A percentile compares a stretch with the other conserved stretches of the same genome.
Evolutionary conservation across 352 stramenopile genomes (phyloP).

Genomic region (Phytopythium sindhum): DNA sequence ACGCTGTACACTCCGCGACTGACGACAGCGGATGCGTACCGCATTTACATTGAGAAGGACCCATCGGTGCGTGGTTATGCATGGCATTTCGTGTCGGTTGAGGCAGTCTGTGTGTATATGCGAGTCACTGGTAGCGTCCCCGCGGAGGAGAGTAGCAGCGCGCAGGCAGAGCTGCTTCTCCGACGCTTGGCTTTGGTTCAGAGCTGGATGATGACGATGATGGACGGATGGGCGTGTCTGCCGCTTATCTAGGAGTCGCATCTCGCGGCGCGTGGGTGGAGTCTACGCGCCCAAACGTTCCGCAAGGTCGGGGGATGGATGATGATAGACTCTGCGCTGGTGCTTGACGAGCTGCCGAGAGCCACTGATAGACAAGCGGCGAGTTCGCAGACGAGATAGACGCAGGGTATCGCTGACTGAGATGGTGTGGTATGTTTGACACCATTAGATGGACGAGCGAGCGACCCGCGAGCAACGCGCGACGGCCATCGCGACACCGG

Average conservation of each 20-base stretch:
- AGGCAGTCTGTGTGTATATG: not conserved
- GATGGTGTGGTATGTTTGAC: not conserved
- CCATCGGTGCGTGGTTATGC: slow-evolving; percentile 27
- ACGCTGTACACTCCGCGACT: slow-evolving; percentile 61
- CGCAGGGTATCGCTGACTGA: not conserved
- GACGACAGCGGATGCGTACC: slow-evolving; percentile 67
- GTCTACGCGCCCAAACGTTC: slow-evolving; percentile 25
- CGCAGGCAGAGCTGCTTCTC: not conserved
- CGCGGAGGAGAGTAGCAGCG: not conserved
- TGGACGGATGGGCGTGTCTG: slow-evolving; percentile 18
- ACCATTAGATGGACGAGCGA: slow-evolving; percentile 5
- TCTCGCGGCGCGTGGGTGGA: slow-evolving; percentile 25
- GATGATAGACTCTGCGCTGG: not conserved
- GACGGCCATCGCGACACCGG: not conserved
- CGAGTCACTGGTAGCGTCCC: not conserved
- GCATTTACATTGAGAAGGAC: slow-evolving; percentile 85
- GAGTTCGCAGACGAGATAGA: not conserved
- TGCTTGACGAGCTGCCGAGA: not conserved
- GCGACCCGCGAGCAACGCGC: slow-evolving; percentile 6
- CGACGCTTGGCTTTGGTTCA: not conserved
- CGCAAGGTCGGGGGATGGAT: slow-evolving; percentile 15
- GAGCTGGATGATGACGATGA: slow-evolving; percentile 6
- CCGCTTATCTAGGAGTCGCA: slow-evolving; percentile 32
- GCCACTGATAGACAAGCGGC: not conserved
- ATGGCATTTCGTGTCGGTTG: not conserved